Percentiles rank a stretch among this genome's conserved stretches.
Conservation (phyloP, 2,329 filamentous ascomycete genomes). For the Raffaelea deltoideospora region DNA sequence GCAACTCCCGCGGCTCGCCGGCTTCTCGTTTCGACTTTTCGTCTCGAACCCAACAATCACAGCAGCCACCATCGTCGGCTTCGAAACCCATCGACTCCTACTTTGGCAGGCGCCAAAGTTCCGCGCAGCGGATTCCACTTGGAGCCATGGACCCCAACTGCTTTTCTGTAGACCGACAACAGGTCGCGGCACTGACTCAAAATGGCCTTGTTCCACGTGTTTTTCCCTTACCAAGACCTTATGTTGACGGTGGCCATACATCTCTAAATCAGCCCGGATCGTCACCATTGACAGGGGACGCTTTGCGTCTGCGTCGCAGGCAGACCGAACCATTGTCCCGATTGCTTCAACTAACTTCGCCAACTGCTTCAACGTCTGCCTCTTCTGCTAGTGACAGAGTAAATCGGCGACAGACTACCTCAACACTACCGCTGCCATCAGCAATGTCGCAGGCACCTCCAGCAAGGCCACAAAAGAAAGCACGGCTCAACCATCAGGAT, state of each 20-base stretch:
- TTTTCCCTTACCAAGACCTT: conserved; percentile 43
- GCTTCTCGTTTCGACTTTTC: too few species aligned
- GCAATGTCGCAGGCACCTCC: neutral
- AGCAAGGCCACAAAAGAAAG: conserved; percentile 38
- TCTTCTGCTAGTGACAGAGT: too few species aligned
- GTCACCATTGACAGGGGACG: neutral
- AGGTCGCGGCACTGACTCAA: conserved; percentile 31
- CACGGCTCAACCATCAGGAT: conserved; percentile 33
- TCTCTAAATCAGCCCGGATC: conserved; percentile 9
- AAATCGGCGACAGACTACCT: too few species aligned
- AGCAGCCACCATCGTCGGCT: too few species aligned
- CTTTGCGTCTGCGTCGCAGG: conserved; percentile 25
- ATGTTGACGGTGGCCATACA: conserved; percentile 24
- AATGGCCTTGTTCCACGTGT: conserved; percentile 37
- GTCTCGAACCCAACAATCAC: too few species aligned
- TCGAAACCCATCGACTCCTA: conserved; percentile 42
- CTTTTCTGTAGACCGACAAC: conserved; percentile 35
- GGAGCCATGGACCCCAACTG: conserved; percentile 50
- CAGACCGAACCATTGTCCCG: conserved; percentile 36
- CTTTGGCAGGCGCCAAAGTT: conserved; percentile 31
- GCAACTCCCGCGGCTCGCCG: conserved; percentile 2
- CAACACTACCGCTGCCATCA: neutral
- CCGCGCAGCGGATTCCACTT: conserved; percentile 31
- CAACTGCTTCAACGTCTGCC: neutral
- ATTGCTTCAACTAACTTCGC: conserved; percentile 17